These are phyloP conservation scores for Fulvia fulva DNA, from an alignment of 2,329 filamentous ascomycete genomes.

Conservation along the genomic window DNA sequence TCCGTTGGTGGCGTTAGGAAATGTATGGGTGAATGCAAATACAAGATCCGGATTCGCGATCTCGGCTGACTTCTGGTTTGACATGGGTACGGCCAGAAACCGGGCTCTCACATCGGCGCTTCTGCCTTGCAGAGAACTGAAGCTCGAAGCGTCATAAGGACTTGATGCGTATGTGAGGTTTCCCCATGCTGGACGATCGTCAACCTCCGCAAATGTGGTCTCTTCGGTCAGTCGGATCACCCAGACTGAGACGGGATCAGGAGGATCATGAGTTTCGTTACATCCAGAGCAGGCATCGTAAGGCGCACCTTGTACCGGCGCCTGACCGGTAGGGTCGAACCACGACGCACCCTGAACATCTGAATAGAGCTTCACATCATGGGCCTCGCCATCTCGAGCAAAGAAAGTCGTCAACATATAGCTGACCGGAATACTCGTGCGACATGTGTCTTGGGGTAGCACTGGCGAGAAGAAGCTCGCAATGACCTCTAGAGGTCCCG, in stretches of 20 bases:
- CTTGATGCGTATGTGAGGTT: constrained; percentile 2
- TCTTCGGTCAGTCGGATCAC: not conserved
- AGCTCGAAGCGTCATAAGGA: not conserved
- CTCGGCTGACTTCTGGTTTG: not conserved
- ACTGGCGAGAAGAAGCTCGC: constrained; percentile 12
- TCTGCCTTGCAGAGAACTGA: not conserved
- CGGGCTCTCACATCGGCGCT: not conserved
- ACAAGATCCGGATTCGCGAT: not conserved
- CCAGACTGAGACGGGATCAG: not conserved
- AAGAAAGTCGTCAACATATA: constrained; percentile 7
- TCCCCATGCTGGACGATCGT: not conserved
- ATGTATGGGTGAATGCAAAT: constrained; percentile 10
- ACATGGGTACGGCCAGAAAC: not conserved
- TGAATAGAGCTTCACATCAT: constrained; percentile 10
- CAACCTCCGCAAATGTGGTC: not conserved
- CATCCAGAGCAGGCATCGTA: not conserved
- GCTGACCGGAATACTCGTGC: constrained; percentile 7
- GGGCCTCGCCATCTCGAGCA: constrained; percentile 3
- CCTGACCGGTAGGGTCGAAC: not conserved
- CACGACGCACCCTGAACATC: not conserved
- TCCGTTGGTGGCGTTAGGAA: not conserved
- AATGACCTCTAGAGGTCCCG: constrained; percentile 7
- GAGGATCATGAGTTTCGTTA: not conserved
- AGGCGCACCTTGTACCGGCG: not conserved
- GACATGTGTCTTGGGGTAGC: constrained; percentile 11